Conservation (phyloP, 768 basidiomycete genomes). For the Rickenella mellea region DNA sequence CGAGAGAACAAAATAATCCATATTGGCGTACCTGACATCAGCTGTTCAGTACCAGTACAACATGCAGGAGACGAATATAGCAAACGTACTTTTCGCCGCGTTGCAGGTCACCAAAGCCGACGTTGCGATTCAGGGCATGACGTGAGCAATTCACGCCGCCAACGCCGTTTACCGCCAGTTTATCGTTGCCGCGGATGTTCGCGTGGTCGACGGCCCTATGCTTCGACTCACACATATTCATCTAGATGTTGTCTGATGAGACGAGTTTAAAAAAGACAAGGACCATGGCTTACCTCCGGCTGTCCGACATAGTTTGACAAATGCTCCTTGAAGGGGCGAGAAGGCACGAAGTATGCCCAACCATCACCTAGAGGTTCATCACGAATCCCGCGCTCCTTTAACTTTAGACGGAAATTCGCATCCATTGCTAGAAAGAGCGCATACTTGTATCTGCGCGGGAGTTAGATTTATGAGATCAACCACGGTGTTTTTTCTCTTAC, state of each 20-base stretch:
- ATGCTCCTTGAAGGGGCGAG: conserved; percentile 11
- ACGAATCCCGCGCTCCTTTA: conserved; percentile 15
- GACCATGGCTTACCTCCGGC: conserved; percentile 18
- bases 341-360: conserved; percentile 17
- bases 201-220: conserved; percentile 9
- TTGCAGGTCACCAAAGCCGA: conserved; percentile 21
- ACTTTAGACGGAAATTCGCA: conserved; percentile 23
- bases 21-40: conserved; percentile 16
- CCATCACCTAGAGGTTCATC: conserved; percentile 17
- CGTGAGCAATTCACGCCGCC: conserved; percentile 5
- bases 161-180: background rate
- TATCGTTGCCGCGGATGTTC: background rate
- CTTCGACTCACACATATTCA: conserved; percentile 9
- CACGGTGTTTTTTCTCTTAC: too few relatives aligned
- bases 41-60: background rate
- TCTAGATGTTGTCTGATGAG: too few relatives aligned
- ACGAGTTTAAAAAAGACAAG: too few relatives aligned
- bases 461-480: background rate
- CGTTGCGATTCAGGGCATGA: conserved; percentile 21
- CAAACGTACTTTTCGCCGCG: conserved; percentile 21
- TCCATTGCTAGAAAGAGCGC: conserved; percentile 19
- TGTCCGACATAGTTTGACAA: conserved; percentile 5
- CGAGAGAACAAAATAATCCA: conserved; percentile 19
- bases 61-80: background rate
- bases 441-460: conserved; percentile 17